A percentile compares a stretch with the other conserved stretches of the same genome.
phyloP scores from a whole-genome alignment of 495 filamentous ascomycete genomes.

The Talaromyces borbonicus region DNA sequence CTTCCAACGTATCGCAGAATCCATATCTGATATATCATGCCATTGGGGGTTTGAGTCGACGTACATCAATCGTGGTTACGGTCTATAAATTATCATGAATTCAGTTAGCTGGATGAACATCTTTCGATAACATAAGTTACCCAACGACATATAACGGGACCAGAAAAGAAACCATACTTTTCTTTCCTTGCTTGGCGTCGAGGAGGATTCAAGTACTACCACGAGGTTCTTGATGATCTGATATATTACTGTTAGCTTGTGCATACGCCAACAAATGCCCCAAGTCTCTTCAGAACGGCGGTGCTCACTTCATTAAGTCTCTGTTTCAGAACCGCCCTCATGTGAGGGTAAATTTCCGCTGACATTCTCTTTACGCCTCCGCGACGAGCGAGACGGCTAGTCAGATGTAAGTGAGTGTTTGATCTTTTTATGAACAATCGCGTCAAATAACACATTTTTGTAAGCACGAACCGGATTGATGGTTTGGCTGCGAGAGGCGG shows the following conservation, averaged over 20 bases:
- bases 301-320: slow-evolving; percentile 43
- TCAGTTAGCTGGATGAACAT: neutral
- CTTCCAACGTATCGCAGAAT: neutral
- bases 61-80: neutral
- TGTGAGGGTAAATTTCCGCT: slow-evolving; percentile 58
- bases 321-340: slow-evolving; percentile 42
- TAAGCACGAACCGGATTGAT: slow-evolving; percentile 57
- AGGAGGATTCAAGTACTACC: slow-evolving; percentile 8
- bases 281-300: no score
- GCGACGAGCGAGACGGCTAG: slow-evolving; percentile 66
- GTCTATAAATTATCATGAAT: neutral
- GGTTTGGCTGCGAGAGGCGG: slow-evolving; percentile 40
- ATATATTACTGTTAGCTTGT: no score
- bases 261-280: no score
- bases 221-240: slow-evolving; percentile 17
- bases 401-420: neutral
- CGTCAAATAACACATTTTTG: neutral
- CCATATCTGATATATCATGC: neutral
- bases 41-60: no score
- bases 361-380: slow-evolving; percentile 73
- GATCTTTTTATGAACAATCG: neutral
- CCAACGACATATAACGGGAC: no score
- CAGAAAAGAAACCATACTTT: slow-evolving; percentile 8
- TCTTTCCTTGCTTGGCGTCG: slow-evolving; percentile 7
- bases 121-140: no score